phyloP scores from a whole-genome alignment of 345 rosid genomes.

The Boechera stricta region DNA sequence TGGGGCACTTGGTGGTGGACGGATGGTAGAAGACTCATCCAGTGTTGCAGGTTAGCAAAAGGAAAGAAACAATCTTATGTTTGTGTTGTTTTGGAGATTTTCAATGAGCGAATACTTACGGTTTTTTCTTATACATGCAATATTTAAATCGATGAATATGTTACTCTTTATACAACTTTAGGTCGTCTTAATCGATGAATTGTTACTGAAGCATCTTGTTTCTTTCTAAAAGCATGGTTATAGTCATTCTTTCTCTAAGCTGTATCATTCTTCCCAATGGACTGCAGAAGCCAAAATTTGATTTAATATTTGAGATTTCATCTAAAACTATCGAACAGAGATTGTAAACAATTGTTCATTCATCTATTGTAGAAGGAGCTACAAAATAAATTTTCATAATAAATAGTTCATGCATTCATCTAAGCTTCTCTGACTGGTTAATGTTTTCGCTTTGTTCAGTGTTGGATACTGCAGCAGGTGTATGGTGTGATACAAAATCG shows the following conservation, averaged over 20 bases:
- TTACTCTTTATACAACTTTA: neutral
- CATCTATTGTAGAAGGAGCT: neutral
- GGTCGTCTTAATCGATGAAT: neutral
- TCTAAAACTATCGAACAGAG: neutral
- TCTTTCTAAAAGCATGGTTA: constrained; percentile 8
- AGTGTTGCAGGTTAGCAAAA: constrained; percentile 82
- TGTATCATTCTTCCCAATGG: constrained; percentile 19
- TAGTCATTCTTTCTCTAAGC: neutral
- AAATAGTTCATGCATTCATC: neutral
- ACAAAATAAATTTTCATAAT: neutral
- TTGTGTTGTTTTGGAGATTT: constrained; percentile 15
- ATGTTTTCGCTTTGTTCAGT: constrained; percentile 56
- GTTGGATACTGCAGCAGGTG: constrained; percentile 99
- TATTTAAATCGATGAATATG: neutral
- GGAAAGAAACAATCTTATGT: constrained; percentile 2
- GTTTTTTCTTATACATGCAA: neutral
- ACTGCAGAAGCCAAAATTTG: constrained; percentile 3
- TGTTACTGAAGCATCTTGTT: constrained; percentile 17
- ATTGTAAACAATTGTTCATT: neutral
- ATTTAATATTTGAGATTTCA: constrained; percentile 6
- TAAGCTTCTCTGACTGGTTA: constrained; percentile 33
- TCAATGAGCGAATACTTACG: neutral
- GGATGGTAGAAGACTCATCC: constrained; percentile 99
- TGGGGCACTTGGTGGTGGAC: constrained; percentile 99
- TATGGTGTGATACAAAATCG: constrained; percentile 99